Evolutionary conservation across 225 moss, liverwort and hornwort species (phyloP).

Genomic region (Climacium dendroides): DNA sequence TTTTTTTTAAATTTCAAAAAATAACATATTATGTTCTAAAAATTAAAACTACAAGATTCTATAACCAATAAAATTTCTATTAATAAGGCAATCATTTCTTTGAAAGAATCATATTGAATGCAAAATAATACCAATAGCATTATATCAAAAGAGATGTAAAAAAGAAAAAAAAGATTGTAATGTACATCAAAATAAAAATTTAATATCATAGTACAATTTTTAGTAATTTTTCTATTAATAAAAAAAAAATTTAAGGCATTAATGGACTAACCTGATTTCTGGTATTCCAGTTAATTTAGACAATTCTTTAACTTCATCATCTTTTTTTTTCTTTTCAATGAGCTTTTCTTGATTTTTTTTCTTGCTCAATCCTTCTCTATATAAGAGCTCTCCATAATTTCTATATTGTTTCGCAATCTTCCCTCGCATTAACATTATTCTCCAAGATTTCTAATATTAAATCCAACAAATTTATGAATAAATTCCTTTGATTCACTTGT

Average conservation of each 20-base stretch:
- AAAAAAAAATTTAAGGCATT: not conserved
- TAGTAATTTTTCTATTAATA: not conserved
- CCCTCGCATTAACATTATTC: conserved; percentile 76
- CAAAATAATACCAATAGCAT: not conserved
- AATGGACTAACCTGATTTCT: conserved; percentile 51
- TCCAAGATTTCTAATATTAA: conserved; percentile 66
- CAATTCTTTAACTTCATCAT: conserved; percentile 66
- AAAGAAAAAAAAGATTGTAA: too few relatives aligned
- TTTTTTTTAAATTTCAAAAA: too few relatives aligned
- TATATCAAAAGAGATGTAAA: not conserved
- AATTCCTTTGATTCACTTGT: not conserved
- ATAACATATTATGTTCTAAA: not conserved
- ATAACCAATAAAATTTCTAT: not conserved
- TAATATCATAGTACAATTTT: too few relatives aligned
- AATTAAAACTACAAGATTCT: too few relatives aligned
- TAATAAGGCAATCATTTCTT: not conserved
- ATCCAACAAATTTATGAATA: not conserved
- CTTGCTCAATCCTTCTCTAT: conserved; percentile 62
- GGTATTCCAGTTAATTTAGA: conserved; percentile 66
- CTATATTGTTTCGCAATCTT: conserved; percentile 73
- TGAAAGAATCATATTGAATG: not conserved
- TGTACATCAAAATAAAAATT: not conserved
- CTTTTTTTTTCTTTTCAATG: conserved; percentile 48
- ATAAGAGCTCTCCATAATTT: conserved; percentile 88
- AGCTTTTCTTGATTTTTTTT: conserved; percentile 51